Evolutionary conservation across 257 asterid genomes (phyloP), one percentile per base, ranked within the genome.

Genomic region (Misopates orontium): DNA sequence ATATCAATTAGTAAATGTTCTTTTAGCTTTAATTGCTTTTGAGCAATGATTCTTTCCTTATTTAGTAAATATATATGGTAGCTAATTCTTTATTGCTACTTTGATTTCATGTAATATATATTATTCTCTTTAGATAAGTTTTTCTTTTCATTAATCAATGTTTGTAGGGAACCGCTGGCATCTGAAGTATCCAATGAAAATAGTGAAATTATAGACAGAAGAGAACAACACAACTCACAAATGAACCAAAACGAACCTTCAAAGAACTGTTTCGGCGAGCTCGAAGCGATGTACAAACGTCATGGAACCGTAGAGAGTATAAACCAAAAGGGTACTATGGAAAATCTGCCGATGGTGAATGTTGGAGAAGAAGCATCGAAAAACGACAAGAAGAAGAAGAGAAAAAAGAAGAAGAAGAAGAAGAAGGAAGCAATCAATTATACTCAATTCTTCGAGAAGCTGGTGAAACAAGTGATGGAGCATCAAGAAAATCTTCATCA

Each of bases 271-370:
- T 71, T 78, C 73, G 82, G 96, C 48, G 93, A 87, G 75, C 89
- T 85, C 62, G 93, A 87, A 62, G 87, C 88, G 64, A 75, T 83
- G 16, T 87, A 83, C 77, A 71, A 65, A 15, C 77, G 75, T 20
- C 71, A 66, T 1, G 77, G 79, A 0, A 69, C 69, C 58, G 42
- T 45, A 16, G 77, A 57, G 60, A 10, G 51, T 56, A 71, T 42
- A 13, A 60, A 72, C 83, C 81, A 72, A 68, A 65, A 76, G 12
- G 55, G 78, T 39, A 79, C 84, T 65, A 77, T 25, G 17, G 73
- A 62, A 4, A 56, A 15, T 15, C 58, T 31, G 32, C 78, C 81
- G 4, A 11, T 10, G 40, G 17, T 17, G 21, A 44, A 59, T 13
- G 36, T 10, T 39, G 83, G 54, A 45, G 80, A 62, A 19, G 62